Conservation (phyloP, 2,329 filamentous ascomycete species). For the Neonectria hederae region DNA sequence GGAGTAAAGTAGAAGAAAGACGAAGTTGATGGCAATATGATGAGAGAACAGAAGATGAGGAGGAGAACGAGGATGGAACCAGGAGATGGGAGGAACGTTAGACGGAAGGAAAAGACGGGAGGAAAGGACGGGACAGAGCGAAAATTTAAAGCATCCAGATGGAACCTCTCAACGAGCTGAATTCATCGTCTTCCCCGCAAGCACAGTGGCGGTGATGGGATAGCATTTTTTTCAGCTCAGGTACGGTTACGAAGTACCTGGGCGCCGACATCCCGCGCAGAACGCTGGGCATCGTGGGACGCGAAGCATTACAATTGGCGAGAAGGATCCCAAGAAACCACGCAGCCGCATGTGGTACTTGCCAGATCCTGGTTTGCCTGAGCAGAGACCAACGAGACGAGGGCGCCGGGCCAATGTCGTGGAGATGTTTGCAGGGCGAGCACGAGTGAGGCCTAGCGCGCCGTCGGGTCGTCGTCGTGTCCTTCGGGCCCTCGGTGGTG, state of each 20-base stretch:
- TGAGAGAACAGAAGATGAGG: not conserved
- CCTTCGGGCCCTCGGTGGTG: constrained; percentile 43
- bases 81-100: not conserved
- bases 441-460: constrained; percentile 32
- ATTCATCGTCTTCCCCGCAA: constrained; percentile 1
- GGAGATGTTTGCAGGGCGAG: constrained; percentile 16
- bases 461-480: constrained; percentile 42
- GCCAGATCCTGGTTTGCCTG: not conserved
- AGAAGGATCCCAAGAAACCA: constrained; percentile 12
- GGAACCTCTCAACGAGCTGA: not conserved
- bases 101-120: not conserved
- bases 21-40: constrained; percentile 5
- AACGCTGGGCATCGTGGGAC: constrained; percentile 15
- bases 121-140: constrained; percentile 5
- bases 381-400: constrained; percentile 29
- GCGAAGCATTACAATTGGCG: constrained; percentile 10
- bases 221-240: constrained; percentile 14
- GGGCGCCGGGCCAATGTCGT: constrained; percentile 32
- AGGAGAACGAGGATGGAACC: not conserved
- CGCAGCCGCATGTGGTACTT: not conserved
- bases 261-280: constrained; percentile 3
- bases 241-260: constrained; percentile 5
- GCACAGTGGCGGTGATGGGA: constrained; percentile 2
- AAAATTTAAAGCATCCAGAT: constrained; percentile 9
- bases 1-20: not conserved